Base-by-base conservation (phyloP, 2,329 filamentous ascomycete genomes). In the Aspergillus sp. region DNA sequence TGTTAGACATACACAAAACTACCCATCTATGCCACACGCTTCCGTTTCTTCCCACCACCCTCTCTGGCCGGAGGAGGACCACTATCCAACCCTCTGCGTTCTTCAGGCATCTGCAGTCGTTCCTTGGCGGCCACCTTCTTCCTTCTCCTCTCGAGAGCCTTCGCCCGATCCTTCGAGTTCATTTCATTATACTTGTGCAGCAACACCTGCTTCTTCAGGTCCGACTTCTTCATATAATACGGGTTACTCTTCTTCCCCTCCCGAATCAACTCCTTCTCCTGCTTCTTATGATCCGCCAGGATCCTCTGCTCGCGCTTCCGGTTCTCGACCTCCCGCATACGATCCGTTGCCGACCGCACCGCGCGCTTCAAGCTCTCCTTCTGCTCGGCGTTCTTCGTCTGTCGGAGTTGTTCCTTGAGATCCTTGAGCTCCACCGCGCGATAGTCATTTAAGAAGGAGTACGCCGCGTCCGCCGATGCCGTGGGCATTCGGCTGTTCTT, bases 111-210 rank as follows among this genome's bases (percentile, higher is more conserved):
- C 52, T 81, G 78, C 72, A 81, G 94, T 73, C 86, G 86, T 76
- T 97, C 93, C 74, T 85, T 91, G 7, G 80, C 75, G 0, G 86
- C 81, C 45, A 88, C 74, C 83, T 95, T 96, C 83, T 95, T 96
- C 68, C 88, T 75, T 71, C 85, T 82, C 64, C 87, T 78, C 75
- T 94, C 88, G 59, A 97, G 87, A 9, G 84, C 82, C 72, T 83
- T 85, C 52, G 94, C 86, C 49, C 89, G 79, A 69, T 96, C 83
- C 65, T 83, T 85, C 63, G 85, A 85, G 69, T 87, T 93, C 84
- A 97, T 85, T 49, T 80, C 79, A 57, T 83, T 79, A 68, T 86
- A 96, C 64, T 85, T 81, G 58, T 93, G 83, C 61, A 86, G 74
- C 52, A 96, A 73, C 47, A 89, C 75, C 67, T 84, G 75, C 75